A percentile compares a stretch with the other conserved stretches of the same genome.
Conservation (phyloP, 768 basidiomycete genomes). For the Boletus reticuloceps region DNA sequence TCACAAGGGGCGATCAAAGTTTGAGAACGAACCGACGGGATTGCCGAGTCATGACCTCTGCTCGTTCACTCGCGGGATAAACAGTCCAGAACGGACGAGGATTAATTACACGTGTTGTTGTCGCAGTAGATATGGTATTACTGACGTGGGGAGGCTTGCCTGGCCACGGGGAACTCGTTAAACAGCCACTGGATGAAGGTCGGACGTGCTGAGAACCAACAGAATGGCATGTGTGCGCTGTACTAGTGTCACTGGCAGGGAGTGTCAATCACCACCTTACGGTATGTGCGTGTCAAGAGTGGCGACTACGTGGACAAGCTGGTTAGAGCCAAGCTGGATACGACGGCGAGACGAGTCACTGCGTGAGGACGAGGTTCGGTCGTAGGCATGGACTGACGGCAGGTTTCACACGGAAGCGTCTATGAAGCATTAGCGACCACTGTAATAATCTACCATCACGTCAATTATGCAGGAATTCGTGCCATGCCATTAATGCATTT, state of each 20-base stretch:
- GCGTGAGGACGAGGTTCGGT: too few species aligned
- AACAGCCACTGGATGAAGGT: neutral
- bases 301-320: constrained; percentile 18
- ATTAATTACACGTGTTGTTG: constrained; percentile 11
- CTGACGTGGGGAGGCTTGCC: neutral
- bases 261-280: neutral
- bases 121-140: constrained; percentile 10
- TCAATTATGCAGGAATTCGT: constrained; percentile 32
- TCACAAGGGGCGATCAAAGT: constrained; percentile 22
- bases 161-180: neutral
- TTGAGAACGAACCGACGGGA: constrained; percentile 9
- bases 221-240: neutral
- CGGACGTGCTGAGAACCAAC: neutral
- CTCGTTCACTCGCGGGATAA: constrained; percentile 22
- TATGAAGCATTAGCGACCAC: too few species aligned
- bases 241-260: neutral
- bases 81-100: constrained; percentile 1
- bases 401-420: constrained; percentile 7
- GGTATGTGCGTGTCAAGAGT: neutral
- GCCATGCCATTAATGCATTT: constrained; percentile 43
- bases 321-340: neutral
- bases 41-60: constrained; percentile 16
- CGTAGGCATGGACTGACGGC: neutral
- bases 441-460: constrained; percentile 19
- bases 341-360: too few species aligned